Evolutionary conservation across 768 basidiomycete species (phyloP).

Genomic region (Pulveroboletus sp.): DNA sequence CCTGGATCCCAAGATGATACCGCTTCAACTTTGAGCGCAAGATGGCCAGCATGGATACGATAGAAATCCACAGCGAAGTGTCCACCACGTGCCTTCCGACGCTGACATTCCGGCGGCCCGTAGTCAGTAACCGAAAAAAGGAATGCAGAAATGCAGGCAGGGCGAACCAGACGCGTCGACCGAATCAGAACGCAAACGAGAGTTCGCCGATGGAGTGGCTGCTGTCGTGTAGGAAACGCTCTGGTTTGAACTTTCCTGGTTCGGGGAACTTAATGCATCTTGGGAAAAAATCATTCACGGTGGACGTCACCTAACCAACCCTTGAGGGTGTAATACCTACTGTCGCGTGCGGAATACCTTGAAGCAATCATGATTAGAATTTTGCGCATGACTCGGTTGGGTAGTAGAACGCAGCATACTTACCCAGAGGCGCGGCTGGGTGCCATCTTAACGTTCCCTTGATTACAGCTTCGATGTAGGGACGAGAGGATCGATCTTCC

Average conservation of each 20-base stretch:
- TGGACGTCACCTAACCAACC: slow-evolving; percentile 28
- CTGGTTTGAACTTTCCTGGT: slow-evolving; percentile 37
- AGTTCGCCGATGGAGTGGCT: not conserved
- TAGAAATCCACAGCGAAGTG: slow-evolving; percentile 32
- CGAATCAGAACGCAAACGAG: slow-evolving; percentile 27
- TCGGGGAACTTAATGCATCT: slow-evolving; percentile 36
- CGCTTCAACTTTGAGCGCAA: slow-evolving; percentile 16
- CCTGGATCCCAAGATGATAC: slow-evolving; percentile 14
- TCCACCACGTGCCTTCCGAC: slow-evolving; percentile 43
- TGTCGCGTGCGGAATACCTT: slow-evolving; percentile 30
- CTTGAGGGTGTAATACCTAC: slow-evolving; percentile 47
- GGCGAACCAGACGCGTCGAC: slow-evolving; percentile 36
- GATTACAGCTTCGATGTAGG: slow-evolving; percentile 19
- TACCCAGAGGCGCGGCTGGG: slow-evolving; percentile 13
- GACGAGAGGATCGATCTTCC: slow-evolving; percentile 19
- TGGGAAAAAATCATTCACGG: slow-evolving; percentile 13
- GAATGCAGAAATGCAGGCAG: too few species aligned
- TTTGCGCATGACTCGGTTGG: too few species aligned
- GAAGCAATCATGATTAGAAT: not conserved
- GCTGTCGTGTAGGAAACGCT: slow-evolving; percentile 27
- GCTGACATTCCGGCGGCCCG: slow-evolving; percentile 23
- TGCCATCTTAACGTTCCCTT: slow-evolving; percentile 27
- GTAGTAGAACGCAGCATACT: not conserved
- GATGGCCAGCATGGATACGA: slow-evolving; percentile 20
- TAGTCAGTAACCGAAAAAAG: too few species aligned